Conservation (phyloP, 2,329 filamentous ascomycete genomes). For the Cytospora leucostoma region DNA sequence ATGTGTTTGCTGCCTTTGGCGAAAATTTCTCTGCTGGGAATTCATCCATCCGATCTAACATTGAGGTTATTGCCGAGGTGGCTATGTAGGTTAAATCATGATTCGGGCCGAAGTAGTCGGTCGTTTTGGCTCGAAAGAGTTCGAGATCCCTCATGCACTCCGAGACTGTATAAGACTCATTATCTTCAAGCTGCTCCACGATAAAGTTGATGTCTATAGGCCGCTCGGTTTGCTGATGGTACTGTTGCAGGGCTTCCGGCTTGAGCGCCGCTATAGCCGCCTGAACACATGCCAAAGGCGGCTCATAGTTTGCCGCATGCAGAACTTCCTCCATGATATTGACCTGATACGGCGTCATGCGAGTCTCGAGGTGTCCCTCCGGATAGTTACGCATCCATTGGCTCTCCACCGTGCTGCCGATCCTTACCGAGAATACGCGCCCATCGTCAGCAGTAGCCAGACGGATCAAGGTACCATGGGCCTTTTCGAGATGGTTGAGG, state of each 20-base stretch:
- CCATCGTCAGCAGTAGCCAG: conserved; percentile 2
- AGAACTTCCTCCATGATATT: not conserved
- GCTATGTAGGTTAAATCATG: not conserved
- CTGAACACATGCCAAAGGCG: not conserved
- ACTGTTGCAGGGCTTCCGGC: not conserved
- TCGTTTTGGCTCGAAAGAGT: conserved; percentile 10
- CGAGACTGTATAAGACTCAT: not conserved
- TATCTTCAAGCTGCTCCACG: not conserved
- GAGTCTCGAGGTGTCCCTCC: not conserved
- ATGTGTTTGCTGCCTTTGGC: too few relatives aligned
- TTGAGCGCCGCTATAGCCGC: not conserved
- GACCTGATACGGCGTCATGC: conserved; percentile 7
- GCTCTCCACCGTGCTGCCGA: not conserved
- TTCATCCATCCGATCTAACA: not conserved
- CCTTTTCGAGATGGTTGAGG: not conserved
- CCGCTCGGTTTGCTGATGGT: not conserved
- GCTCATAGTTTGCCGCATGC: not conserved
- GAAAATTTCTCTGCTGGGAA: not conserved
- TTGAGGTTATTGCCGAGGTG: not conserved
- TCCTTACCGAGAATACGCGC: not conserved
- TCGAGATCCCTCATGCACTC: conserved; percentile 2
- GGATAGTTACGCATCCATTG: not conserved
- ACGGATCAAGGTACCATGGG: not conserved
- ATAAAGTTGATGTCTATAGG: conserved; percentile 14
- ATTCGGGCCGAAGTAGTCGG: not conserved